Conservation (phyloP, 2,329 filamentous ascomycete genomes). For the Ophiostoma novo-ulmi region DNA sequence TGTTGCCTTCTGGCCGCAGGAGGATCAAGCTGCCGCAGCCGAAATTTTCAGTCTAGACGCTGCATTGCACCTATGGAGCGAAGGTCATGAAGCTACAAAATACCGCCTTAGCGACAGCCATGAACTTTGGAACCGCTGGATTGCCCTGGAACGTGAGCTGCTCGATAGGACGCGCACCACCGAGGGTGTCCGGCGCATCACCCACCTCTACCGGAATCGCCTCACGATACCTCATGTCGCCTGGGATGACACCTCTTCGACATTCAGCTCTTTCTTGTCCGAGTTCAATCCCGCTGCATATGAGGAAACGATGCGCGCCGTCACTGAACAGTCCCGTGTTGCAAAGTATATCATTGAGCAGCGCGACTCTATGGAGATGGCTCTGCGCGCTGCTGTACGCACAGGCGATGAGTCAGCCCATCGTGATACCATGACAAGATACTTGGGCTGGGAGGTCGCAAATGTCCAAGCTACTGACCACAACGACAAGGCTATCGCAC, state of each 20-base stretch:
- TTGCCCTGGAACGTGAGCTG: conserved; percentile 65
- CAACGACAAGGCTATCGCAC: conserved; percentile 41
- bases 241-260: conserved; percentile 70
- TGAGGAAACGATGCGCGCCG: conserved; percentile 66
- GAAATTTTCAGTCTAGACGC: conserved; percentile 66
- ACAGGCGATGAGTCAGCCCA: conserved; percentile 53
- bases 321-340: conserved; percentile 57
- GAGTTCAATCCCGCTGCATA: conserved; percentile 65
- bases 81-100: conserved; percentile 65
- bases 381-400: conserved; percentile 54
- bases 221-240: conserved; percentile 66
- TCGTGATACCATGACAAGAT: conserved; percentile 53
- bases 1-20: conserved; percentile 55
- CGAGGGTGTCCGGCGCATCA: conserved; percentile 59
- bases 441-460: conserved; percentile 78
- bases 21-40: conserved; percentile 63
- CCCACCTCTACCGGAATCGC: conserved; percentile 64
- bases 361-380: conserved; percentile 64
- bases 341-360: conserved; percentile 59
- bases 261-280: conserved; percentile 69
- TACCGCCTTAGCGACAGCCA: conserved; percentile 74
- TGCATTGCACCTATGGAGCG: conserved; percentile 64
- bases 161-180: conserved; percentile 52
- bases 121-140: conserved; percentile 72
- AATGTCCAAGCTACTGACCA: conserved; percentile 50